Base-by-base conservation (phyloP, 805 yeast genomes). In the Spathaspora boniae region DNA sequence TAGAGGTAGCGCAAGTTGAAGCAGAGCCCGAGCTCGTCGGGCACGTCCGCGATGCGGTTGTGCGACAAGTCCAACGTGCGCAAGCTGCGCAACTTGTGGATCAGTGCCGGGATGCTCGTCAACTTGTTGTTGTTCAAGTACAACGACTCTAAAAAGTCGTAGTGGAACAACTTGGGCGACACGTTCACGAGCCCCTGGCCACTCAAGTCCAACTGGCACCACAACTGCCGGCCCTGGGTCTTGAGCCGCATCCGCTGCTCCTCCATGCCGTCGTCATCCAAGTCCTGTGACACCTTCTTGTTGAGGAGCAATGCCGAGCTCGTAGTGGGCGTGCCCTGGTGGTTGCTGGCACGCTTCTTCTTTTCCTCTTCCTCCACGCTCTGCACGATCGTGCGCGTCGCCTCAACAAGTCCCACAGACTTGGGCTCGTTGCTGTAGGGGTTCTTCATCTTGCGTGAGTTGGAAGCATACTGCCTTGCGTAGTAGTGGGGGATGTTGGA, bases 121-220 rank as follows among this genome's bases (percentile, higher is more conserved):
- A 93, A 68, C 48, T 80, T 80, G 58, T 94, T 93, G 52, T 95
- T 95, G 61, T 83, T 87, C 47, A 93, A 65, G 57, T 85, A 93
- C 36, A 93, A 68, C 42, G 91, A 82, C 53, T 91, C 93, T 50
- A 93, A 72, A 50, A 93, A 93, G 41, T 75, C 74, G 59, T 88
- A 93, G 30, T 79, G 76, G 68, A 87, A 87, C 30, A 93, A 60
- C 48, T 80, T 79, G 15, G 82, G 76, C n/a, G 86, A 76, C 20
- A 91, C 46, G 38, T 76, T 73, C 43, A 77, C 67, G 34, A 93
- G 68, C 22, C 91, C 86, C 59, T 93, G 95, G 41, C 96, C 96
- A 45, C 94, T 80, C 45, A 91, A 68, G 63, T 93, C 99, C 45
- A 93, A 67, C 5, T 89, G 91, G 36, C 94, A 84, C 99, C 99